These are phyloP conservation scores for Eimeria falciformis DNA, from an alignment of 169 alveolate genomes.

Conservation along the genomic window DNA sequence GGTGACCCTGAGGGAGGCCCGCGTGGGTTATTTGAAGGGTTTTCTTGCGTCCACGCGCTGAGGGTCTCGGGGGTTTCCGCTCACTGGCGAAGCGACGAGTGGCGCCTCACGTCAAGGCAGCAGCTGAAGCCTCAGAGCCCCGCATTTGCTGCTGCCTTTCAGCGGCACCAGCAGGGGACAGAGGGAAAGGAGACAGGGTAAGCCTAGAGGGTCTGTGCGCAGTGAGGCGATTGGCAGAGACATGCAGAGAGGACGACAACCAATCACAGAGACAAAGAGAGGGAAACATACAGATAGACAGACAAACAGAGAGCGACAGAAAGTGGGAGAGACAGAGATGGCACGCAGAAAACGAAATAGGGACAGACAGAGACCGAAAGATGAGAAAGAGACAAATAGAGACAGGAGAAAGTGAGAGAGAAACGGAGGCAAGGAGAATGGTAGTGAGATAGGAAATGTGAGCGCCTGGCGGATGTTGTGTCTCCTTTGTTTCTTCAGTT, in stretches of 20 bases:
- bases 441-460: no score
- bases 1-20: no score
- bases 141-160: conserved; percentile 53
- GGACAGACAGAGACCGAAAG: background rate
- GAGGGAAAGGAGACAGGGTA: background rate
- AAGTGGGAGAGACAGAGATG: background rate
- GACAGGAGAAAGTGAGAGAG: background rate
- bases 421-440: background rate
- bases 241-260: no score
- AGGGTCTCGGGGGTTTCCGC: background rate
- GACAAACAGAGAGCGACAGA: background rate
- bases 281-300: background rate
- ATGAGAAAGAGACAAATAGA: background rate
- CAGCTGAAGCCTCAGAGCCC: background rate
- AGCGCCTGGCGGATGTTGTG: background rate
- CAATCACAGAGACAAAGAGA: background rate
- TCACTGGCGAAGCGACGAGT: conserved; percentile 17
- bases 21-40: no score
- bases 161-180: conserved; percentile 44
- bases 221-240: no score
- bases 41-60: background rate
- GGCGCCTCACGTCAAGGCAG: conserved; percentile 52
- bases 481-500: background rate
- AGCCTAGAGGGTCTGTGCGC: background rate
- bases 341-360: no score